Evolutionary conservation across 257 asterid species (phyloP).

Genomic region (Leonotis leonurus): DNA sequence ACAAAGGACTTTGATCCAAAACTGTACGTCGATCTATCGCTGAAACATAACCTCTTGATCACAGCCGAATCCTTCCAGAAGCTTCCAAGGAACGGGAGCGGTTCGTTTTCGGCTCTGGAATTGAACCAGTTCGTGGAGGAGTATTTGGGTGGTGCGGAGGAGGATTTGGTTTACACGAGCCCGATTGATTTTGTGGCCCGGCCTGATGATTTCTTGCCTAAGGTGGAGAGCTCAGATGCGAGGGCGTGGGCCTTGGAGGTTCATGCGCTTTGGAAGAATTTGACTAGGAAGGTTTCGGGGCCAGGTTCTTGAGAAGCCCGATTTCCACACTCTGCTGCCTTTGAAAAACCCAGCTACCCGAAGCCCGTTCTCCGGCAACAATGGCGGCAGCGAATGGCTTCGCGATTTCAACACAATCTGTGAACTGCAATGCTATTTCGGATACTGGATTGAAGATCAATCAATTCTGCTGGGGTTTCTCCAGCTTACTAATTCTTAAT

Average conservation of each 20-base stretch:
- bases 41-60: conserved; percentile 34
- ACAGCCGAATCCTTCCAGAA: conserved; percentile 34
- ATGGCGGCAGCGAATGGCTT: conserved; percentile 48
- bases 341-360: conserved; percentile 28
- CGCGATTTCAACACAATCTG: conserved; percentile 16
- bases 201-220: conserved; percentile 56
- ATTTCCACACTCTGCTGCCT: conserved; percentile 58
- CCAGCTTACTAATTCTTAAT: background rate
- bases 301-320: conserved; percentile 47
- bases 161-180: conserved; percentile 41
- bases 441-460: conserved; percentile 20
- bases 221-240: conserved; percentile 43
- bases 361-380: conserved; percentile 17
- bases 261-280: conserved; percentile 69
- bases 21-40: conserved; percentile 62
- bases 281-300: conserved; percentile 67
- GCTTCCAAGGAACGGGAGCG: conserved; percentile 27
- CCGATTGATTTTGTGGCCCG: conserved; percentile 54
- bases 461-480: conserved; percentile 9
- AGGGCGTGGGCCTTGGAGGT: conserved; percentile 76
- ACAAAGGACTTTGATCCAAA: conserved; percentile 63
- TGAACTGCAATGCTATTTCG: background rate
- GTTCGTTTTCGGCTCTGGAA: conserved; percentile 29
- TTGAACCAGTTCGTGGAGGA: conserved; percentile 31
- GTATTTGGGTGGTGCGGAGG: conserved; percentile 37